Conservation (phyloP, 2,329 filamentous ascomycete species). For the Didymella segeticola region DNA sequence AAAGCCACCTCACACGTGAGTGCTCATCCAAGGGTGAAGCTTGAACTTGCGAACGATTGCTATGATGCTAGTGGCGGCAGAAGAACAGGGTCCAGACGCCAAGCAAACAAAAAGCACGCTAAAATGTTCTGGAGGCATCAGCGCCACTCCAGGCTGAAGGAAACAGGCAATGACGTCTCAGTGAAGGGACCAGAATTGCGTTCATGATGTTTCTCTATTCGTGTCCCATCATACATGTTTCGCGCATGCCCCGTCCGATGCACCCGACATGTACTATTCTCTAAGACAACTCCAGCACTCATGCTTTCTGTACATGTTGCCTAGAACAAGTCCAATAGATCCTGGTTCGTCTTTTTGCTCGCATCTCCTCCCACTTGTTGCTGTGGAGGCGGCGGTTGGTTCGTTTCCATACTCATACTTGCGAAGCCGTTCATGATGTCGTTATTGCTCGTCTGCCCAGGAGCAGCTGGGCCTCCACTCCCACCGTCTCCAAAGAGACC, state of each 20-base stretch:
- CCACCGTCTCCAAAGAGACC: constrained; percentile 64
- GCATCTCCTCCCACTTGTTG: constrained; percentile 62
- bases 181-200: not conserved
- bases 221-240: not conserved
- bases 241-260: not conserved
- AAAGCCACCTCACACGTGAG: constrained; percentile 13
- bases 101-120: constrained; percentile 6
- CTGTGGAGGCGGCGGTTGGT: constrained; percentile 69
- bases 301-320: not conserved
- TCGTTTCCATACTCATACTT: constrained; percentile 73
- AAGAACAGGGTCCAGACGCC: constrained; percentile 13
- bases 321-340: constrained; percentile 63
- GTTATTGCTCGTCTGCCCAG: constrained; percentile 53
- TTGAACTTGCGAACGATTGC: constrained; percentile 8
- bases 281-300: constrained; percentile 1
- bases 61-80: constrained; percentile 17
- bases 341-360: constrained; percentile 64
- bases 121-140: constrained; percentile 3
- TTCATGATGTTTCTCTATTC: constrained; percentile 1
- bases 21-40: constrained; percentile 11
- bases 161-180: constrained; percentile 3
- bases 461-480: constrained; percentile 37
- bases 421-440: constrained; percentile 83
- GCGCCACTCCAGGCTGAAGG: constrained; percentile 2
- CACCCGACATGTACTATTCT: not conserved